phyloP scores from a whole-genome alignment of 306 rosid species.

The Corylus heterophylla region DNA sequence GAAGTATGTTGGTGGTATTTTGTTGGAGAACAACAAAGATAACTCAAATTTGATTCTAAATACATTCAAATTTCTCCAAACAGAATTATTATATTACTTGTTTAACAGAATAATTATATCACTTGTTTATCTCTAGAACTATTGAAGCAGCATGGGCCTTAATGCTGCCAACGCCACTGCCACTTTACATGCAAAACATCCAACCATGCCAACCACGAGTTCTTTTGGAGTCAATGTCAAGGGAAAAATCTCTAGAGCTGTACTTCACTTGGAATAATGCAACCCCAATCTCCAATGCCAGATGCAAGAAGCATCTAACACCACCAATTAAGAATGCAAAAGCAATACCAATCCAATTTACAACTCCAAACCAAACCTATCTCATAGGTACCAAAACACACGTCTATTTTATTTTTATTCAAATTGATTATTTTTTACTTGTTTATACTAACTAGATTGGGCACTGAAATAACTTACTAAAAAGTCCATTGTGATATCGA shows the following conservation, averaged over 20 bases:
- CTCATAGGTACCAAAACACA: no score
- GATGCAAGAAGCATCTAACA: conserved; percentile 70
- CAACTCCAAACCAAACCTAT: no score
- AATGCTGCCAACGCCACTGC: conserved; percentile 82
- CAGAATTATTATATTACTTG: not conserved
- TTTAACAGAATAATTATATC: conserved; percentile 6
- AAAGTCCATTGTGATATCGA: no score
- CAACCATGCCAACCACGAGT: conserved; percentile 71
- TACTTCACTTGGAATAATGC: no score
- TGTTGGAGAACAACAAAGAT: not conserved
- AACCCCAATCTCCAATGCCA: conserved; percentile 52
- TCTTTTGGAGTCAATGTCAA: conserved; percentile 56
- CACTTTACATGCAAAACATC: conserved; percentile 76
- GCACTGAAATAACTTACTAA: no score
- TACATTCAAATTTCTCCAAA: not conserved
- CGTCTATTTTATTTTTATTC: no score
- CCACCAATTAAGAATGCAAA: conserved; percentile 80
- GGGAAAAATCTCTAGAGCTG: conserved; percentile 33
- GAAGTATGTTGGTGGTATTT: no score
- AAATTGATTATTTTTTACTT: no score
- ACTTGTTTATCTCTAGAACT: conserved; percentile 44
- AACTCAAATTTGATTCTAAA: not conserved
- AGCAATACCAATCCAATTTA: conserved; percentile 27
- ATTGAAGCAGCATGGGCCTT: conserved; percentile 49
- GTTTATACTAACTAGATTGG: no score